Evolutionary conservation across 148 eudicot species (phyloP).

Genomic region (Chenopodium quinoa): DNA sequence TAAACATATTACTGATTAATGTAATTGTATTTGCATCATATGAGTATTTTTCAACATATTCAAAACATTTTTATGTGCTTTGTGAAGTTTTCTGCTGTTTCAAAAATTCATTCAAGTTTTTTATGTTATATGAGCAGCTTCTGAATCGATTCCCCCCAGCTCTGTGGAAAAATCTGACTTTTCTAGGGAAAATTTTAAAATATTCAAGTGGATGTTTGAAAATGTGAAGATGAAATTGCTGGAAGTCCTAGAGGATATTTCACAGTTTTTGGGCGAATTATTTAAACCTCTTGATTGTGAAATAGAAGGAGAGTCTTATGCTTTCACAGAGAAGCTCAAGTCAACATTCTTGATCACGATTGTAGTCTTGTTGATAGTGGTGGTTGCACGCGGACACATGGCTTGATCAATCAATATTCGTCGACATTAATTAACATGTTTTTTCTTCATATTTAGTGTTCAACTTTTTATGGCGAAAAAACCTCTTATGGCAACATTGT

Average conservation of each 20-base stretch:
- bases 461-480: neutral
- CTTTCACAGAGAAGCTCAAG: conserved; percentile 55
- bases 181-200: conserved; percentile 17
- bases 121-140: conserved; percentile 27
- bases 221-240: conserved; percentile 42
- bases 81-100: neutral
- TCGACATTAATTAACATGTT: neutral
- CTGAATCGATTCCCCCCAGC: conserved; percentile 19
- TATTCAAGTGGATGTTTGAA: conserved; percentile 45
- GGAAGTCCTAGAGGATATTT: conserved; percentile 37
- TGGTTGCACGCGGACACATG: conserved; percentile 56
- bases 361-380: conserved; percentile 63
- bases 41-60: neutral
- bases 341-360: conserved; percentile 58
- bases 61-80: conserved; percentile 6
- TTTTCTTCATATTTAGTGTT: neutral
- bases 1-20: no score
- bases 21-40: neutral
- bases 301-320: conserved; percentile 19
- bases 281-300: conserved; percentile 23
- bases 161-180: conserved; percentile 23
- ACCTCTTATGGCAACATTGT: neutral
- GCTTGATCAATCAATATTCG: conserved; percentile 51
- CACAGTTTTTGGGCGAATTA: conserved; percentile 28
- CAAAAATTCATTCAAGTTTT: neutral